Conservation (phyloP, 2,329 filamentous ascomycete species). For the Cytospora chrysosperma region DNA sequence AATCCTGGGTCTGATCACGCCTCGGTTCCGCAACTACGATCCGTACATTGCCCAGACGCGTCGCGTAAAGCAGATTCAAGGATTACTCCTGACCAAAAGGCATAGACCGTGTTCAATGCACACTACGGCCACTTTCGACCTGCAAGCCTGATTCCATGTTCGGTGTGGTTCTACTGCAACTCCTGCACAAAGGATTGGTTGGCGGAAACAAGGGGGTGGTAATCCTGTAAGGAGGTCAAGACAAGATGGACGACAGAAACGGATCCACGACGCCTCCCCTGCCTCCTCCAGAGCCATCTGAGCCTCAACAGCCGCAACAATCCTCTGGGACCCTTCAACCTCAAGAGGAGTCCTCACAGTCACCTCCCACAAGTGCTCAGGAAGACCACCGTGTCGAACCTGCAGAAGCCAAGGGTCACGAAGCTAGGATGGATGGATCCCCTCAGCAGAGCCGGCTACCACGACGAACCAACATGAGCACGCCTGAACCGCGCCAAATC, state of each 20-base stretch:
- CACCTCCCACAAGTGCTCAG: not conserved
- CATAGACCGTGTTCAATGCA: not conserved
- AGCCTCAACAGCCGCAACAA: not conserved
- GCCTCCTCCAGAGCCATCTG: conserved; percentile 18
- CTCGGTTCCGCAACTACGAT: not conserved
- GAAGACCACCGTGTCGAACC: not conserved
- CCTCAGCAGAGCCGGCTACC: conserved; percentile 26
- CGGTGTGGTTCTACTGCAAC: not conserved
- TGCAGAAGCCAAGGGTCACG: conserved; percentile 1
- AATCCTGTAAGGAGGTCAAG: no score
- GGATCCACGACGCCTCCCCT: conserved; percentile 23
- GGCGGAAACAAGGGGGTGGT: not conserved
- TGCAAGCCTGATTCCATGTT: not conserved
- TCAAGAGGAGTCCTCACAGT: not conserved
- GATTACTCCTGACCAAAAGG: not conserved
- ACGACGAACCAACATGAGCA: conserved; percentile 16
- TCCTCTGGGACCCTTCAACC: conserved; percentile 1
- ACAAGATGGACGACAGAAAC: conserved; percentile 14
- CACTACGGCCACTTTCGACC: not conserved
- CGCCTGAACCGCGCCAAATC: conserved; percentile 21
- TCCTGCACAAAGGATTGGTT: not conserved
- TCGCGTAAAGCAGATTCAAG: not conserved
- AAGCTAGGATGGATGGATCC: conserved; percentile 17
- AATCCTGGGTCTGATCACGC: not conserved
- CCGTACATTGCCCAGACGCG: not conserved